These are phyloP conservation scores for Zasmidium citrigriseum DNA, from an alignment of 2,329 filamentous ascomycete genomes.

Conservation along the genomic window DNA sequence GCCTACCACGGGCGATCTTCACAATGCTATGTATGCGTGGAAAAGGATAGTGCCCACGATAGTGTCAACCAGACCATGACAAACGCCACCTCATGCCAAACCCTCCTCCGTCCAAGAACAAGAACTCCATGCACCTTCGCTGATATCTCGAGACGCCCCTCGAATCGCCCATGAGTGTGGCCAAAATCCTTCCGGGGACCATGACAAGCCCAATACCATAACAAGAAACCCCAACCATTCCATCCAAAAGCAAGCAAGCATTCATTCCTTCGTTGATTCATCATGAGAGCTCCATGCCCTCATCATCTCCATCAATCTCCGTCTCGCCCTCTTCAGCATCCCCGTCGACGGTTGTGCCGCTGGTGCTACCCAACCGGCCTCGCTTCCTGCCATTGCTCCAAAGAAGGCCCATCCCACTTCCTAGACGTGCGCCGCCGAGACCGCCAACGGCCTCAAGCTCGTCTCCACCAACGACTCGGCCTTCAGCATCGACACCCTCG, in stretches of 20 bases:
- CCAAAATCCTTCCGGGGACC: background rate
- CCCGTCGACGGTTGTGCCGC: conserved; percentile 44
- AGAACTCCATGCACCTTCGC: background rate
- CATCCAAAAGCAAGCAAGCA: background rate
- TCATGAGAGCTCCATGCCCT: conserved; percentile 34
- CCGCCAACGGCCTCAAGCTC: conserved; percentile 68
- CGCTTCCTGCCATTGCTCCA: conserved; percentile 45
- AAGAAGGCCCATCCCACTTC: conserved; percentile 37
- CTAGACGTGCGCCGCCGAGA: conserved; percentile 51
- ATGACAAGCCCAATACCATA: background rate
- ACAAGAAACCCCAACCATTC: background rate
- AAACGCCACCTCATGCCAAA: no score
- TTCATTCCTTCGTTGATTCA: background rate
- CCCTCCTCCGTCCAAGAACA: no score
- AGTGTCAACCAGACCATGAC: no score
- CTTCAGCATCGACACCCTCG: conserved; percentile 89
- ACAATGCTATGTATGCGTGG: no score
- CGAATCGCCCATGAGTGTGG: background rate
- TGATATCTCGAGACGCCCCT: background rate
- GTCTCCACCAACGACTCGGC: conserved; percentile 85
- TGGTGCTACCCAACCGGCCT: conserved; percentile 44
- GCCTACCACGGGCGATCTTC: no score
- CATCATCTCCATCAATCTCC: conserved; percentile 31
- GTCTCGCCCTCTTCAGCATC: conserved; percentile 40
- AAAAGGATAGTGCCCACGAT: no score